Evolutionary conservation across 768 basidiomycete genomes (phyloP).

Genomic region (Agrocybe pediades): DNA sequence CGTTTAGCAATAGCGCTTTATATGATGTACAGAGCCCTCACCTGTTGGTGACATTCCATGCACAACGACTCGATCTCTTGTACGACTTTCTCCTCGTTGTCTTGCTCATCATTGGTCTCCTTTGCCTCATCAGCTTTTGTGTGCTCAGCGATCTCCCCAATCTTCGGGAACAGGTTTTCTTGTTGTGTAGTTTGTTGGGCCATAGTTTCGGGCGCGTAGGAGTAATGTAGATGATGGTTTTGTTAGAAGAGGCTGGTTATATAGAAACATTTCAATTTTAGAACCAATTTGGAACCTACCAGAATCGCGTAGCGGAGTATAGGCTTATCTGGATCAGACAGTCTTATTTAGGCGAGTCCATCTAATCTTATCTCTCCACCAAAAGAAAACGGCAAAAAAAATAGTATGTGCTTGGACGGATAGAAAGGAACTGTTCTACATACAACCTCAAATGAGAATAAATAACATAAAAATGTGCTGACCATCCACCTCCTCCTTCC

Average conservation of each 20-base stretch:
- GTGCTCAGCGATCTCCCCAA: slow-evolving; percentile 39
- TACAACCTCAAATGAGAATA: too few relatives aligned
- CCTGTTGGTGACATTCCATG: slow-evolving; percentile 93
- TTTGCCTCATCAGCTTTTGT: slow-evolving; percentile 44
- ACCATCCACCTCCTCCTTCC: too few relatives aligned
- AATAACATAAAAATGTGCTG: too few relatives aligned
- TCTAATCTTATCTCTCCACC: background rate
- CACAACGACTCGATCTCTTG: slow-evolving; percentile 91
- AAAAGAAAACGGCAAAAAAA: too few relatives aligned
- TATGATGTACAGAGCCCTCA: slow-evolving; percentile 32
- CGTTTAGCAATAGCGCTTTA: slow-evolving; percentile 2
- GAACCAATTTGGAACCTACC: background rate
- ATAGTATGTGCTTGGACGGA: too few relatives aligned
- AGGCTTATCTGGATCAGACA: background rate
- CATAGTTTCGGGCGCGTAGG: background rate
- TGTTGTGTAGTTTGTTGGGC: background rate
- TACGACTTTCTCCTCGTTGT: slow-evolving; percentile 64
- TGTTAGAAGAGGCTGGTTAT: too few relatives aligned
- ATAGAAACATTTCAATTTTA: background rate
- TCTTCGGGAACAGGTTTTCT: slow-evolving; percentile 47
- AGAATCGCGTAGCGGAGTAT: background rate
- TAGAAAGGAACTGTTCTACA: too few relatives aligned
- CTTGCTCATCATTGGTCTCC: slow-evolving; percentile 18
- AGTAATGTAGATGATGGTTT: background rate
- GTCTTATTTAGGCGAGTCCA: too few relatives aligned